Percentiles rank a stretch among this genome's conserved stretches.
Conservation (phyloP, 495 filamentous ascomycete genomes). For the Oidiodendron maius region DNA sequence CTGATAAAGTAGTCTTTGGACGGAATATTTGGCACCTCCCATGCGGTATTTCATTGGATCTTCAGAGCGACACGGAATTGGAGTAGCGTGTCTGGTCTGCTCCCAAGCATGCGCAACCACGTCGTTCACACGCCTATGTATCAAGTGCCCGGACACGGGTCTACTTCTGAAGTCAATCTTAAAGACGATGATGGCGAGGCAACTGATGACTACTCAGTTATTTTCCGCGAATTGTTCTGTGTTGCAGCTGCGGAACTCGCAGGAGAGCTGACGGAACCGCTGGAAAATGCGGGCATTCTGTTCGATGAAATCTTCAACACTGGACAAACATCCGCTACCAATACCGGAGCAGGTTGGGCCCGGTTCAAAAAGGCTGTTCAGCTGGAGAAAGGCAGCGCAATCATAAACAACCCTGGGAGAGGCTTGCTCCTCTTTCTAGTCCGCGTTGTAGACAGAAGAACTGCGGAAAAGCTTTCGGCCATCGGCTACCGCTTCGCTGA, state of each 20-base stretch:
- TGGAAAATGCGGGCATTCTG: constrained; percentile 64
- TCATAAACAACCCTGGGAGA: constrained; percentile 40
- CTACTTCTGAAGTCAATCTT: constrained; percentile 15
- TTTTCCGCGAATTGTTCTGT: constrained; percentile 85
- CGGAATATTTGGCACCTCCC: constrained; percentile 68
- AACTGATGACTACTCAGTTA: constrained; percentile 61
- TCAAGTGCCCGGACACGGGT: constrained; percentile 1
- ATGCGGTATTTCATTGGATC: constrained; percentile 83
- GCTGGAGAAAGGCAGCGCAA: not conserved
- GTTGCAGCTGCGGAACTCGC: constrained; percentile 71
- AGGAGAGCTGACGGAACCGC: constrained; percentile 49
- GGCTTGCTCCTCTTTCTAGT: constrained; percentile 80
- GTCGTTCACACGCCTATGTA: constrained; percentile 10
- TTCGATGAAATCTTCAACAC: constrained; percentile 76
- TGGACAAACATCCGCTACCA: constrained; percentile 23
- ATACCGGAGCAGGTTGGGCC: not conserved
- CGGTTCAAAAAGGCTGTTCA: not conserved
- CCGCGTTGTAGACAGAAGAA: constrained; percentile 51
- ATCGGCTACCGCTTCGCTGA: constrained; percentile 71
- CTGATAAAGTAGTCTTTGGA: constrained; percentile 54
- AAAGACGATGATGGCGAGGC: constrained; percentile 36
- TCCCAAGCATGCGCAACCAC: not conserved
- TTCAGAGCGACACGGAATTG: constrained; percentile 76
- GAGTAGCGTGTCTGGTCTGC: constrained; percentile 41
- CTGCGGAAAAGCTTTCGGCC: constrained; percentile 56